Conservation (phyloP, 768 basidiomycete species). For the Suillus subluteus region DNA sequence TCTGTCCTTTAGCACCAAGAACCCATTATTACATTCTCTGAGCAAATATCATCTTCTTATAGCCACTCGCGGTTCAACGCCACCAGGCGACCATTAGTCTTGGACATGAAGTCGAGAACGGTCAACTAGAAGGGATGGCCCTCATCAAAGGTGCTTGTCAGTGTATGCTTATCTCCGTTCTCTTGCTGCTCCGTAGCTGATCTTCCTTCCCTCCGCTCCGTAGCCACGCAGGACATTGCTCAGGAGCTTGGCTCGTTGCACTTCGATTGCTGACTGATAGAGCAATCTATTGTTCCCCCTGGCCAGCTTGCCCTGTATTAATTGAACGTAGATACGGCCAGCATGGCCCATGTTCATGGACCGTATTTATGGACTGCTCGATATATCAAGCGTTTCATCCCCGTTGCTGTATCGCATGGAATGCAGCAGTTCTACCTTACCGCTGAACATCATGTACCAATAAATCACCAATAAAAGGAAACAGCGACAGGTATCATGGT, state of each 20-base stretch:
- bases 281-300: no score
- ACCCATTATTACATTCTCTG: neutral
- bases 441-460: no score
- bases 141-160: constrained; percentile 23
- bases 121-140: constrained; percentile 27
- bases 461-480: no score
- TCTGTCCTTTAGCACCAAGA: constrained; percentile 14
- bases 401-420: no score
- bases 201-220: no score
- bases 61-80: constrained; percentile 31
- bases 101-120: constrained; percentile 26
- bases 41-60: neutral
- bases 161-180: constrained; percentile 19
- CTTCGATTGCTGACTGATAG: neutral
- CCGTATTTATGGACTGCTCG: no score
- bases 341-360: no score
- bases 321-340: no score
- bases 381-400: no score
- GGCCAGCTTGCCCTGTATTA: neutral
- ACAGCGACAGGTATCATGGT: no score
- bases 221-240: neutral
- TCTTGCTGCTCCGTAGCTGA: neutral
- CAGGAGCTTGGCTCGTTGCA: neutral
- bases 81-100: constrained; percentile 30
- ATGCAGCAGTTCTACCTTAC: no score